Base-by-base conservation (phyloP, 495 filamentous ascomycete species). In the Podospora didyma region DNA sequence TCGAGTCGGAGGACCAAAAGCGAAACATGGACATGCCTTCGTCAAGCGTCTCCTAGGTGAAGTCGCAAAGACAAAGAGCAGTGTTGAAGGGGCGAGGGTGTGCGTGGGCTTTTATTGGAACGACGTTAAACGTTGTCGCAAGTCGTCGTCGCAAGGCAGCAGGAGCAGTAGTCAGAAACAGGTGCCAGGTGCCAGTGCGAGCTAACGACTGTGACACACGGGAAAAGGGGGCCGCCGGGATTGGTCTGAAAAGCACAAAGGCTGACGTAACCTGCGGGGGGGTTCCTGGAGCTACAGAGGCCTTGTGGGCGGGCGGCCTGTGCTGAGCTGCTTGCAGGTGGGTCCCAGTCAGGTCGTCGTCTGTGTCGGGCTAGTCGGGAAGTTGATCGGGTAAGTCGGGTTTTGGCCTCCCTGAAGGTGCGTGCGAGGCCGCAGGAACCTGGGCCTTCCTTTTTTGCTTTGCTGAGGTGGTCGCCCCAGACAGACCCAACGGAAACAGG, bases 1-100 rank as follows among this genome's bases (percentile, higher is more conserved):
- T 73, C 16, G 73, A 64, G 53, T 78, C 74, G 60, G 74, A 73
- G 60, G 66, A 65, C 77, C 77, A 79, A 63, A 79, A 79, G 60
- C 71, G 72, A 68, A 77, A 78, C 75, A 78, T 78, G 63, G 68
- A 63, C 63, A 62, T 58, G 49, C 23, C 55, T 49, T 35, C 1
- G 39, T 12, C 39, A 42, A 42, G 12, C 4, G 39, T 42, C 23
- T 55, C 24, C 48, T 14, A 19, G 22, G 47, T 12, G 24, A 28
- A 19, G 24, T 16, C 28, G 23, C 68, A 53, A 63, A 54, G 37
- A 46, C 41, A 42, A 14, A 42, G 39, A 17, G 14, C 14, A 5
- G 14, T 10, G 39, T 7, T 17, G 12, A 16, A 14, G 39, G 39
- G n/a, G 39, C n/a, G 39, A 31, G 26, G 26, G 26, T 4, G 39